Percentiles rank a stretch among this genome's conserved stretches.
Conservation (phyloP, 345 rosid genomes). For the Capsella bursapastoris region DNA sequence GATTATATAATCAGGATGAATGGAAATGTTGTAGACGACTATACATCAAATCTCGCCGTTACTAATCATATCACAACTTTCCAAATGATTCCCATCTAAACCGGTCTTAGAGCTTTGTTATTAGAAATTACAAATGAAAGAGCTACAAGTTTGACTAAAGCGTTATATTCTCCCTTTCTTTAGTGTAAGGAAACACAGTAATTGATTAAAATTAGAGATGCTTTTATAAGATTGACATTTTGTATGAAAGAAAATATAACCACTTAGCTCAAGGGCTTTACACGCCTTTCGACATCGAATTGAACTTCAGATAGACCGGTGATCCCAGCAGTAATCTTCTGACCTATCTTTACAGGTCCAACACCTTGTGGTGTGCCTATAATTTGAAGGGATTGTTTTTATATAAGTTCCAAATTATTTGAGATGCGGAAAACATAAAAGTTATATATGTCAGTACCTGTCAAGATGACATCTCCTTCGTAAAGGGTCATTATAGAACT, state of each 20-base stretch:
- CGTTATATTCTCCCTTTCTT: conserved; percentile 4
- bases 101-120: not conserved
- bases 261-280: conserved; percentile 46
- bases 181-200: not conserved
- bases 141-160: conserved; percentile 3
- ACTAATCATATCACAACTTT: not conserved
- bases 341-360: conserved; percentile 88
- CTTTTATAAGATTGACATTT: not conserved
- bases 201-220: not conserved
- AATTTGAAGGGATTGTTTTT: conserved; percentile 8
- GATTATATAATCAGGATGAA: not conserved
- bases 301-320: conserved; percentile 71
- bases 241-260: not conserved
- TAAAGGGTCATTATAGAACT: conserved; percentile 89
- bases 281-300: conserved; percentile 62
- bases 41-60: not conserved
- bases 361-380: conserved; percentile 94
- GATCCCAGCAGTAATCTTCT: conserved; percentile 84
- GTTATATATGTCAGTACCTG: conserved; percentile 56
- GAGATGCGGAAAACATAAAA: not conserved
- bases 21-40: not conserved
- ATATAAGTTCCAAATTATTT: not conserved
- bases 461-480: conserved; percentile 92
- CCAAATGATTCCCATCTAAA: not conserved
- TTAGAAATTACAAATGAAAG: conserved; percentile 5